Conservation (phyloP, 208 protist species). For the Eutreptiella sp. region DNA sequence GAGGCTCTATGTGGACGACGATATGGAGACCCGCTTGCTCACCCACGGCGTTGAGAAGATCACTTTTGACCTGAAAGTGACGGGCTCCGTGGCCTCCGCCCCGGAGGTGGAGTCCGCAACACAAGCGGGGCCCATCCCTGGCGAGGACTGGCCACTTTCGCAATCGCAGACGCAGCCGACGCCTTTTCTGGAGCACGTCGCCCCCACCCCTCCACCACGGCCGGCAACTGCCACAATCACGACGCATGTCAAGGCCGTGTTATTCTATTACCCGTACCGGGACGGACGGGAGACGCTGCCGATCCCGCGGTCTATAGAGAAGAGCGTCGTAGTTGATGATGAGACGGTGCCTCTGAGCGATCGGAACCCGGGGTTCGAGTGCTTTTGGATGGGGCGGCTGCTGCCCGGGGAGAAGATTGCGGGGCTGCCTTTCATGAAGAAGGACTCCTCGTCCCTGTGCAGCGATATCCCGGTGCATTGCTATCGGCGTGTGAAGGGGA, state of each 20-base stretch:
- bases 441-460: not conserved
- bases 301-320: constrained; percentile 7
- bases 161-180: no score
- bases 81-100: not conserved
- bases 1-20: not conserved
- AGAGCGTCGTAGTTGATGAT: constrained; percentile 10
- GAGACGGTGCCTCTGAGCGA: constrained; percentile 25
- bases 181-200: not conserved
- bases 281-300: constrained; percentile 27
- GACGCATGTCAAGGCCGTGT: constrained; percentile 21
- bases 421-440: constrained; percentile 7
- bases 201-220: not conserved
- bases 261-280: constrained; percentile 24
- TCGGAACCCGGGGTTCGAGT: constrained; percentile 29
- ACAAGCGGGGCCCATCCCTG: no score
- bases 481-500: constrained; percentile 30
- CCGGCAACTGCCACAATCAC: not conserved
- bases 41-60: constrained; percentile 8
- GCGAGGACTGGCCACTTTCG: no score
- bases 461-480: constrained; percentile 26
- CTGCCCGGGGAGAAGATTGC: constrained; percentile 26
- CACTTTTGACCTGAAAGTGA: constrained; percentile 16
- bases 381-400: constrained; percentile 31
- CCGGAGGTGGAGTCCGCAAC: no score
- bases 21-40: constrained; percentile 17